phyloP scores from a whole-genome alignment of 495 filamentous ascomycete species.

The Chaetomium fimeti region DNA sequence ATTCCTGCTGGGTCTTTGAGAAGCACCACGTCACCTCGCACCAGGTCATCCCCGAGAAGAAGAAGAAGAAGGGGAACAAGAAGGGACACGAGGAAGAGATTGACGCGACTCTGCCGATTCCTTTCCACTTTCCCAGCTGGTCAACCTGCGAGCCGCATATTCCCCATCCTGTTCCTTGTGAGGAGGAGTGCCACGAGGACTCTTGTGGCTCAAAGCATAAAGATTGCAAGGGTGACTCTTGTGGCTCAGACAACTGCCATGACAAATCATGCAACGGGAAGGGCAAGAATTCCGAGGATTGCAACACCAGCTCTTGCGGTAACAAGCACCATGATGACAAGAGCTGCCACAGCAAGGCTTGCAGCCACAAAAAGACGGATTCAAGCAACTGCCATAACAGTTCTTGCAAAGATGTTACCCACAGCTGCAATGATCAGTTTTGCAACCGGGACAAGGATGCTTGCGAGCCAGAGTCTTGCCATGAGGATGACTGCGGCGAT shows the following conservation, averaged over 20 bases:
- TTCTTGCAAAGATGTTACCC: neutral
- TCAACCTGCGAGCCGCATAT: conserved; percentile 5
- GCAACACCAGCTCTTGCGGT: neutral
- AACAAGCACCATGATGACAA: neutral
- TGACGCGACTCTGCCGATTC: neutral
- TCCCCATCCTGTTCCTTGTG: neutral
- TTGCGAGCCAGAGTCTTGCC: neutral
- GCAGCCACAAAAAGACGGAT: neutral
- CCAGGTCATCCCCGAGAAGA: neutral
- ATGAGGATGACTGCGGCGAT: neutral
- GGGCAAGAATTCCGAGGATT: neutral
- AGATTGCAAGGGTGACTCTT: neutral
- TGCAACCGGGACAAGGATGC: neutral
- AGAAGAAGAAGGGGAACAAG: neutral
- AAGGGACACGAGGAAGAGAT: neutral
- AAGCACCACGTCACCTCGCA: neutral
- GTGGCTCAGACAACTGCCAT: neutral
- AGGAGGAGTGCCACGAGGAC: neutral
- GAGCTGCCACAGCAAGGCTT: neutral
- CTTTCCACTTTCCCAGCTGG: conserved; percentile 1
- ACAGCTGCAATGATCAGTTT: neutral
- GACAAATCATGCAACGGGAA: neutral
- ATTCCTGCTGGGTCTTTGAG: conserved; percentile 18
- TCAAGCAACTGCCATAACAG: neutral
- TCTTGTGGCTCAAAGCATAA: neutral